Evolutionary conservation across 257 asterid species (phyloP).

Genomic region (Vinca minor): DNA sequence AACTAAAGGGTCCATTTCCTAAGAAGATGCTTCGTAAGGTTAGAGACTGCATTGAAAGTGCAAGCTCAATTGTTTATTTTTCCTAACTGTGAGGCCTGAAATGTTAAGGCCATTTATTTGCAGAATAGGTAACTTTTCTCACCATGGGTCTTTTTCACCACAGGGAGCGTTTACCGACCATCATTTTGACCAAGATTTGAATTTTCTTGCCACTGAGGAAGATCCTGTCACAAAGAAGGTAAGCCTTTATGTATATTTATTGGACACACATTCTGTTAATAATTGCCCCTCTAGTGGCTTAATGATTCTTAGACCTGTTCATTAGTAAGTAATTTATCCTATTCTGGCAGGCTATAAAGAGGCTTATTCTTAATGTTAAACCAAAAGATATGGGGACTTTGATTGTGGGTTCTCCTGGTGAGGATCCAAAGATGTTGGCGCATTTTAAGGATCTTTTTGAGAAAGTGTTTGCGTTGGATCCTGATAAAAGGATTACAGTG

Average conservation of each 20-base stretch:
- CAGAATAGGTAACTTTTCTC: background rate
- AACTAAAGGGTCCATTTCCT: slow-evolving; percentile 84
- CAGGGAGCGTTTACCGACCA: slow-evolving; percentile 84
- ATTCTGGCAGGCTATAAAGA: slow-evolving; percentile 65
- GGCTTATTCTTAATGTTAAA: slow-evolving; percentile 65
- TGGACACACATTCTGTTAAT: background rate
- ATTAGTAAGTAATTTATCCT: slow-evolving; percentile 17
- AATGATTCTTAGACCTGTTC: background rate
- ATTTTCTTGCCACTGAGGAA: slow-evolving; percentile 88
- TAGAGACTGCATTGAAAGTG: slow-evolving; percentile 9
- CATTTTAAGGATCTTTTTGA: slow-evolving; percentile 91
- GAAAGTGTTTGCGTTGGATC: slow-evolving; percentile 82
- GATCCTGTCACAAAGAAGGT: slow-evolving; percentile 98
- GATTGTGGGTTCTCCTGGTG: slow-evolving; percentile 76
- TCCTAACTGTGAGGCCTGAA: background rate
- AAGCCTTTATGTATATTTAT: background rate
- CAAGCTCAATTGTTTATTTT: background rate
- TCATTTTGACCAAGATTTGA: slow-evolving; percentile 84
- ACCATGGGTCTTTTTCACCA: slow-evolving; percentile 13
- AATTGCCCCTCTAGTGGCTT: background rate
- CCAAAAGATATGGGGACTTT: slow-evolving; percentile 87
- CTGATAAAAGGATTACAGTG: slow-evolving; percentile 86
- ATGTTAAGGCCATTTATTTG: background rate
- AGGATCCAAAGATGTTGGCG: slow-evolving; percentile 87
- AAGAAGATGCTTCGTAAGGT: slow-evolving; percentile 98